phyloP scores from a whole-genome alignment of 2,329 filamentous ascomycete species.

The Kalaharituber pfeilii region DNA sequence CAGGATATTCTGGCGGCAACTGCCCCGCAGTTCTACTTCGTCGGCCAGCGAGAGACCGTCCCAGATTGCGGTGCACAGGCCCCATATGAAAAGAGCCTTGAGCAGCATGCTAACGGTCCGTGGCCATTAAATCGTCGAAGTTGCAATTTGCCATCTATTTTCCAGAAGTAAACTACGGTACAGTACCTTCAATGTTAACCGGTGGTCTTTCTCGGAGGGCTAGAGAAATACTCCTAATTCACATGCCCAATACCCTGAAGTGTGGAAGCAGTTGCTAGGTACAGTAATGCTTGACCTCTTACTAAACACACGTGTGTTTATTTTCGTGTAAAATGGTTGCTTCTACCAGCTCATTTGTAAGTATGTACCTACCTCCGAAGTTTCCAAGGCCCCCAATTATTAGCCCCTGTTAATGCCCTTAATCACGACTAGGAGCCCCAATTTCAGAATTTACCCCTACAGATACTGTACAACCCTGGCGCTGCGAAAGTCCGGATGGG shows the following conservation, averaged over 20 bases:
- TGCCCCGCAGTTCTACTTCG: constrained; percentile 7
- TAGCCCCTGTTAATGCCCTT: background rate
- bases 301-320: constrained; percentile 60
- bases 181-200: too few relatives aligned
- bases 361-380: constrained; percentile 15
- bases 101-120: background rate
- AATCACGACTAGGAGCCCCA: background rate
- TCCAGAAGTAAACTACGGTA: background rate
- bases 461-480: too few relatives aligned
- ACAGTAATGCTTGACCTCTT: constrained; percentile 31
- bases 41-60: background rate
- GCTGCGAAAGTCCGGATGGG: background rate
- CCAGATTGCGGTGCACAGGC: background rate
- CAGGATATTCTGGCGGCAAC: constrained; percentile 15
- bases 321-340: constrained; percentile 44
- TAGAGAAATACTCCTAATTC: constrained; percentile 54
- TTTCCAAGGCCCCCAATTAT: too few relatives aligned
- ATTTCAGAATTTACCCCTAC: background rate
- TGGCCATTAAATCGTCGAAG: background rate
- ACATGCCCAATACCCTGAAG: constrained; percentile 51
- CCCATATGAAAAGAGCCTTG: background rate
- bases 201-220: too few relatives aligned
- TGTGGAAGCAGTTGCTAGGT: constrained; percentile 57
- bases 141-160: constrained; percentile 1
- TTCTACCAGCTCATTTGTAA: constrained; percentile 65